Evolutionary conservation across 2,329 filamentous ascomycete species (phyloP).

Genomic region (Fusarium temperatum): DNA sequence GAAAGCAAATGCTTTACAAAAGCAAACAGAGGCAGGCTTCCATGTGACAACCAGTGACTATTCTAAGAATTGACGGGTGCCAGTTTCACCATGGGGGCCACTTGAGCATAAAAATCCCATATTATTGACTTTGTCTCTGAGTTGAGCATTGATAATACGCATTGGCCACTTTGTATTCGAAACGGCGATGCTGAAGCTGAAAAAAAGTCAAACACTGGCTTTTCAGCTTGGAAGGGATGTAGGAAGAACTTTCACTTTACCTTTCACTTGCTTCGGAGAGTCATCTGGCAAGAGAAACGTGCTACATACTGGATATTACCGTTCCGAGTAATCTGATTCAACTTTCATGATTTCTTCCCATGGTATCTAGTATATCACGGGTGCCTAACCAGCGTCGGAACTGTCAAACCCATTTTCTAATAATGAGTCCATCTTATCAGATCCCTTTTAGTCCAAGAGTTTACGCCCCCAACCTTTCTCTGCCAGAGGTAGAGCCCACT

Average conservation of each 20-base stretch:
- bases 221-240: background rate
- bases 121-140: background rate
- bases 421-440: background rate
- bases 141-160: background rate
- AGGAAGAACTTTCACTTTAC: background rate
- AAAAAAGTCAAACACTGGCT: background rate
- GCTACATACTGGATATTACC: background rate
- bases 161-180: background rate
- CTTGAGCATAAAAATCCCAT: background rate
- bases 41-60: background rate
- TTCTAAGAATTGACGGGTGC: conserved; percentile 1
- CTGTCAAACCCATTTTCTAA: background rate
- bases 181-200: background rate
- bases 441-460: background rate
- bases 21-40: background rate
- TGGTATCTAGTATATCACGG: background rate
- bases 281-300: background rate
- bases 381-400: background rate
- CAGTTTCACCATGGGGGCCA: conserved; percentile 15
- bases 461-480: background rate
- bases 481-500: background rate
- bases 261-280: rapidly evolving
- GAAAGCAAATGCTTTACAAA: background rate
- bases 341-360: background rate
- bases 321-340: background rate